A percentile compares a stretch with the other conserved stretches of the same genome.
These are phyloP conservation scores for Elongisporangium prolatum DNA, from an alignment of 352 stramenopile genomes.

Conservation along the genomic window DNA sequence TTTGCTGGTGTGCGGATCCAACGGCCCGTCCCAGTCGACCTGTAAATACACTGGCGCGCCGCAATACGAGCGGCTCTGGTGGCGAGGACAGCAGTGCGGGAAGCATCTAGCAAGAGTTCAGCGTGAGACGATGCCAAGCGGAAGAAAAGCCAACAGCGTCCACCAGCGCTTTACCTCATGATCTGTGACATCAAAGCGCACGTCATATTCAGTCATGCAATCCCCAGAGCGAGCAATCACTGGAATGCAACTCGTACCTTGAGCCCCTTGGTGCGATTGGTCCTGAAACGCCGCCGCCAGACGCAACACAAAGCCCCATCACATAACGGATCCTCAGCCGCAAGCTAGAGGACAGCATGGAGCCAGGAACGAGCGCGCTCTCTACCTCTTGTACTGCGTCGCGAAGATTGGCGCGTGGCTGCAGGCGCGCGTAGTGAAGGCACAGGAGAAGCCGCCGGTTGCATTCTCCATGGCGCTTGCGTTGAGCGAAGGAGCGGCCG, in stretches of 20 bases:
- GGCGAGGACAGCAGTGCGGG: conserved; percentile 47
- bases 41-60: conserved; percentile 31
- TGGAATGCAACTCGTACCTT: background rate
- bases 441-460: background rate
- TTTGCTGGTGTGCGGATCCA: background rate
- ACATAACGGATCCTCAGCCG: background rate
- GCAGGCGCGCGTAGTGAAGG: background rate
- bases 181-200: background rate
- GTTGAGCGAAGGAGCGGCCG: no score
- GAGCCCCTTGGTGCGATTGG: background rate
- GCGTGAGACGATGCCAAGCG: background rate
- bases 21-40: conserved; percentile 1
- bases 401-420: background rate
- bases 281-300: background rate
- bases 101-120: conserved; percentile 23
- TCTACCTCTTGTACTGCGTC: background rate
- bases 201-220: background rate
- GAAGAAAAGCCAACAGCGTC: background rate
- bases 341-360: background rate
- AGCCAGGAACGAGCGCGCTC: no score
- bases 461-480: background rate
- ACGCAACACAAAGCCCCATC: background rate
- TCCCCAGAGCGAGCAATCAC: background rate
- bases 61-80: conserved; percentile 46
- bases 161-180: background rate